These are phyloP conservation scores for Selenicereus undatus DNA, from an alignment of 148 eudicot species.

Conservation along the genomic window DNA sequence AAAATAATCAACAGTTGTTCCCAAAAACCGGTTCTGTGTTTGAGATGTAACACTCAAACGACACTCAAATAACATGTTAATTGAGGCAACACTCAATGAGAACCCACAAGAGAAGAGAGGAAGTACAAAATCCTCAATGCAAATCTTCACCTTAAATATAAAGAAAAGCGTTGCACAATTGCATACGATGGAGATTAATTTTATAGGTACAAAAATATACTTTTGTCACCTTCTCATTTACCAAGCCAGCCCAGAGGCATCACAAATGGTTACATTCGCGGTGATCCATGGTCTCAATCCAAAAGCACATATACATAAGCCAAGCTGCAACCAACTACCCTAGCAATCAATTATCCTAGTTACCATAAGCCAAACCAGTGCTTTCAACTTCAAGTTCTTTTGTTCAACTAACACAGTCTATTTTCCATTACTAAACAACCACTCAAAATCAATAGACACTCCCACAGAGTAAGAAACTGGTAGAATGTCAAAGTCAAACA, in stretches of 20 bases:
- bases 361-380: background rate
- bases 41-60: background rate
- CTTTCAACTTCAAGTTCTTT: background rate
- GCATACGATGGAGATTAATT: too few species aligned
- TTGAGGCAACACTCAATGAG: too few species aligned
- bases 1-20: background rate
- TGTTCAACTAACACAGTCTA: background rate
- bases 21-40: background rate
- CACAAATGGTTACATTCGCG: background rate
- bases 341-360: too few species aligned
- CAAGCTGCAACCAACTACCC: background rate
- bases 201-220: too few species aligned
- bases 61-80: background rate
- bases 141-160: too few species aligned
- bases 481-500: background rate
- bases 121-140: too few species aligned
- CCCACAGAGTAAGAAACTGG: background rate
- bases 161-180: too few species aligned
- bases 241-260: background rate
- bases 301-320: background rate
- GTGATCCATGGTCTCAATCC: background rate
- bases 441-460: background rate
- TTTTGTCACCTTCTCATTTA: background rate
- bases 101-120: too few species aligned
- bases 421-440: background rate